phyloP scores from a whole-genome alignment of 805 yeast species.

The Wickerhamiella australiensis region DNA sequence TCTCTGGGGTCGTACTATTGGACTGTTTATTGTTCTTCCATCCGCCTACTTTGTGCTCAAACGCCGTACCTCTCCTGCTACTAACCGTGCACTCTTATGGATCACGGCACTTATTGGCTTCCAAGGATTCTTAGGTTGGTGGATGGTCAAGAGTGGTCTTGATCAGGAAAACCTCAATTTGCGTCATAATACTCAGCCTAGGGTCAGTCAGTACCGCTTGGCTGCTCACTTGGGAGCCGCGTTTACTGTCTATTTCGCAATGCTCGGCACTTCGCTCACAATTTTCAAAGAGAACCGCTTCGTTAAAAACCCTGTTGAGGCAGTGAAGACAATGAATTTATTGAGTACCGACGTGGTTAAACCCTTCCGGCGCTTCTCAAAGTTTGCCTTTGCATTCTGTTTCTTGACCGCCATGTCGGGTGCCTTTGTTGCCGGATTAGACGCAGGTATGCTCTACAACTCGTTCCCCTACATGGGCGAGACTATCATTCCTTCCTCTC shows the following conservation, averaged over 20 bases:
- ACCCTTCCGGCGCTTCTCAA: conserved; percentile 43
- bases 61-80: conserved; percentile 52
- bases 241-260: conserved; percentile 72
- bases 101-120: conserved; percentile 70
- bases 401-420: conserved; percentile 94
- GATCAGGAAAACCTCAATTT: conserved; percentile 66
- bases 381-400: conserved; percentile 52
- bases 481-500: conserved; percentile 54
- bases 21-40: conserved; percentile 70
- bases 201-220: conserved; percentile 88
- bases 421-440: conserved; percentile 95
- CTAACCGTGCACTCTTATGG: conserved; percentile 55
- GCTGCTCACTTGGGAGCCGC: conserved; percentile 94
- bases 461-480: conserved; percentile 93
- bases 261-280: conserved; percentile 82
- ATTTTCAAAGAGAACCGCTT: conserved; percentile 63
- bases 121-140: conserved; percentile 97
- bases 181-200: conserved; percentile 76
- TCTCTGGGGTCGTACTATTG: conserved; percentile 82
- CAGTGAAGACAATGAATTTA: conserved; percentile 42
- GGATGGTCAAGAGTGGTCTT: conserved; percentile 97
- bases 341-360: conserved; percentile 50
- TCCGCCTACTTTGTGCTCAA: conserved; percentile 67
- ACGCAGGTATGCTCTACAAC: conserved; percentile 93
- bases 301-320: conserved; percentile 50